These are phyloP conservation scores for Wickerhamiella azyma DNA, from an alignment of 805 yeast species.

Conservation along the genomic window DNA sequence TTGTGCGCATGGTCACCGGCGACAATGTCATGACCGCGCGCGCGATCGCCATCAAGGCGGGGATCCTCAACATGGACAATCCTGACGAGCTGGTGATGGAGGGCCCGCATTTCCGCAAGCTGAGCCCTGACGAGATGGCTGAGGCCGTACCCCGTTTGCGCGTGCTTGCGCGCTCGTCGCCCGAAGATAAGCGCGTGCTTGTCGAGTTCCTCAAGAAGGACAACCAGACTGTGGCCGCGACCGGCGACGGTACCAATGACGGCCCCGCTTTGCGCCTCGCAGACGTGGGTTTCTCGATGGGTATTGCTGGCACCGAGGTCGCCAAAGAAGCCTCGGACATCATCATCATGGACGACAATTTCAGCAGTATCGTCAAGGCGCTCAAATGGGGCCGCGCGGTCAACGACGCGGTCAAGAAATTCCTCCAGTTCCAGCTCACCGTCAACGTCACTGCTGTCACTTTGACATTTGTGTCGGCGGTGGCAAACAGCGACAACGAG, in stretches of 20 bases:
- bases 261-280: constrained; percentile 96
- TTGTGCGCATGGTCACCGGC: constrained; percentile 97
- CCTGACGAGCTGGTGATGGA: constrained; percentile 65
- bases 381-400: constrained; percentile 98
- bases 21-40: constrained; percentile 85
- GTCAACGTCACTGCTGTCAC: constrained; percentile 95
- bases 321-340: constrained; percentile 96
- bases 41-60: constrained; percentile 80
- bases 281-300: constrained; percentile 98
- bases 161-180: constrained; percentile 88
- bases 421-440: constrained; percentile 90
- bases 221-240: constrained; percentile 95
- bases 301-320: constrained; percentile 95
- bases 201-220: constrained; percentile 65
- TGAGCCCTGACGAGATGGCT: constrained; percentile 42
- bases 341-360: constrained; percentile 87
- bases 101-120: constrained; percentile 75
- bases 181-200: constrained; percentile 82
- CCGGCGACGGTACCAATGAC: constrained; percentile 99
- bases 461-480: constrained; percentile 86
- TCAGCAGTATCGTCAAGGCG: constrained; percentile 87
- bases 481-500: constrained; percentile 59
- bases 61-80: constrained; percentile 42
- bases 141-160: constrained; percentile 56
- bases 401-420: constrained; percentile 76